A percentile compares a stretch with the other conserved stretches of the same genome.
These are phyloP conservation scores for Primulina huaijiensis DNA, from an alignment of 257 asterid species.

Conservation along the genomic window DNA sequence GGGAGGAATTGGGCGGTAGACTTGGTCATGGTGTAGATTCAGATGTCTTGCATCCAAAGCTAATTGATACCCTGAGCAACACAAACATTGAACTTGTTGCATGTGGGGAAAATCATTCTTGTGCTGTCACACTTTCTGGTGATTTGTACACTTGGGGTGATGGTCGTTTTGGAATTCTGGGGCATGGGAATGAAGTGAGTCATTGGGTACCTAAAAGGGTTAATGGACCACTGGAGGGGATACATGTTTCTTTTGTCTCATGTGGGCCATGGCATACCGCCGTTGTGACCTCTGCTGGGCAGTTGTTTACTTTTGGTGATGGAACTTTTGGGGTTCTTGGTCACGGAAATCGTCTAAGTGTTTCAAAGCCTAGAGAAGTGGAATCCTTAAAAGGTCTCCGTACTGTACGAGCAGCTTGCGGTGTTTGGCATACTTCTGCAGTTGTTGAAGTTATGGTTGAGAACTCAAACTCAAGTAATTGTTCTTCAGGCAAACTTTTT, in stretches of 20 bases:
- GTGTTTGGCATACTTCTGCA: conserved; percentile 99
- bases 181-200: conserved; percentile 93
- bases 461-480: conserved; percentile 84
- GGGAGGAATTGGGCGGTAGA: conserved; percentile 91
- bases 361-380: conserved; percentile 84
- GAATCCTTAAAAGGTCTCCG: conserved; percentile 91
- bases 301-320: conserved; percentile 86
- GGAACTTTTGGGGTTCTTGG: conserved; percentile 97
- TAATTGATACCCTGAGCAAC: conserved; percentile 76
- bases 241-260: conserved; percentile 78
- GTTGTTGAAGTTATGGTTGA: conserved; percentile 97
- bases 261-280: conserved; percentile 99
- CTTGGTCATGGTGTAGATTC: conserved; percentile 98
- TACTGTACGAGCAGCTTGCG: conserved; percentile 85
- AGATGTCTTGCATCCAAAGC: conserved; percentile 84
- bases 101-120: conserved; percentile 85
- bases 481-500: conserved; percentile 88
- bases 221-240: conserved; percentile 82
- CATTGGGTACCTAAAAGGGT: conserved; percentile 95
- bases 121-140: conserved; percentile 92
- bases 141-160: conserved; percentile 94
- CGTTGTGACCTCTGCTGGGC: conserved; percentile 94
- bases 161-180: conserved; percentile 87
- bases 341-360: conserved; percentile 75
- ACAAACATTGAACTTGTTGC: conserved; percentile 89